A percentile compares a stretch with the other conserved stretches of the same genome.
These are phyloP conservation scores for Trichoderma asperelloides DNA, from an alignment of 495 filamentous ascomycete species.

Conservation along the genomic window DNA sequence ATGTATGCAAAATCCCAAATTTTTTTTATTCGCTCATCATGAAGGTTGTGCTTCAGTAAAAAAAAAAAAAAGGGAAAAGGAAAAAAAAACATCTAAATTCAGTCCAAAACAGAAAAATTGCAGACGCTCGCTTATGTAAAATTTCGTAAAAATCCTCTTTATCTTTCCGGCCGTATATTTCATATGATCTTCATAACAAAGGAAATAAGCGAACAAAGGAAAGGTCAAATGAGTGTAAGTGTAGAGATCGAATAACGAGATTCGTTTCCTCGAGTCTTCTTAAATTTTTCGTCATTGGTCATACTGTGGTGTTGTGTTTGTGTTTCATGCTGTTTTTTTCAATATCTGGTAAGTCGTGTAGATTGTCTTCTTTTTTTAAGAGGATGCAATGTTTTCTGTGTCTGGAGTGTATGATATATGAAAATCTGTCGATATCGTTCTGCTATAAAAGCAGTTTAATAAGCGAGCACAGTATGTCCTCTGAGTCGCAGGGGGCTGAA, in stretches of 20 bases:
- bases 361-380: not conserved
- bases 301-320: not conserved
- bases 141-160: not conserved
- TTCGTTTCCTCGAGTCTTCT: not conserved
- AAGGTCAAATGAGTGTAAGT: not conserved
- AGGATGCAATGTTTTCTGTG: not conserved
- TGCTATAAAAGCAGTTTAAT: not conserved
- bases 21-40: slow-evolving; percentile 2
- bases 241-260: not conserved
- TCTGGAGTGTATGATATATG: not conserved
- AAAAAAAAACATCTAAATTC: not conserved
- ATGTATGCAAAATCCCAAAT: not conserved
- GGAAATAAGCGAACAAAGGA: not conserved
- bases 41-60: not conserved
- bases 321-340: not conserved
- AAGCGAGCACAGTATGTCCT: not conserved
- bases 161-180: not conserved
- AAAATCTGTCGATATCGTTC: slow-evolving; percentile 5
- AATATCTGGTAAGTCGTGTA: not conserved
- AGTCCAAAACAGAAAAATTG: not conserved
- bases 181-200: not conserved
- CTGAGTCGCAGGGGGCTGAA: not conserved
- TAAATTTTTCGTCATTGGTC: not conserved
- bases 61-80: not conserved
- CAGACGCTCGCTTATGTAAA: not conserved